These are phyloP conservation scores for Penstemon eatonii DNA, from an alignment of 257 asterid genomes.

Conservation along the genomic window DNA sequence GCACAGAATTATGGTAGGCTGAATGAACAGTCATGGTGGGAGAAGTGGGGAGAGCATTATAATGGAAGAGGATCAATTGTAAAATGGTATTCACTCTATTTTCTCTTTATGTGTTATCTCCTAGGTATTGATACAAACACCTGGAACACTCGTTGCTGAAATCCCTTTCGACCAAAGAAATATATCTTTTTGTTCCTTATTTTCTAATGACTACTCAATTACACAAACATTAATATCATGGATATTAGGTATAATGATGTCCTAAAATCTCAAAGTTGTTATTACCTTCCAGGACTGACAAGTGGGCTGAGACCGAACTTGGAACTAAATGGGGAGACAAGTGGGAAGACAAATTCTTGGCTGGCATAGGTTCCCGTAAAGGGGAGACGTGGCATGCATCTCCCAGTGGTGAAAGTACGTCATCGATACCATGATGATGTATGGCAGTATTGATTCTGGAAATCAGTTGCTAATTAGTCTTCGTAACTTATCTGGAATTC, in stretches of 20 bases:
- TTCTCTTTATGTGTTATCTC: background rate
- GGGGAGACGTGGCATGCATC: conserved; percentile 99
- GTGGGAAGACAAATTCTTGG: conserved; percentile 97
- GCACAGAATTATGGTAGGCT: conserved; percentile 94
- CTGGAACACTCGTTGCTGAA: no score
- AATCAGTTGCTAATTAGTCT: conserved; percentile 4
- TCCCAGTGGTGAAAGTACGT: conserved; percentile 72
- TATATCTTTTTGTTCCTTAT: no score
- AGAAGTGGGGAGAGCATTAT: conserved; percentile 98
- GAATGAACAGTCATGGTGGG: conserved; percentile 99
- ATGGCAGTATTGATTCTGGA: background rate
- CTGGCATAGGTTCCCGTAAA: conserved; percentile 94
- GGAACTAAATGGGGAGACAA: conserved; percentile 99
- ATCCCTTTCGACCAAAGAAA: no score
- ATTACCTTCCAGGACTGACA: conserved; percentile 78
- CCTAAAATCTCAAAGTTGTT: conserved; percentile 19
- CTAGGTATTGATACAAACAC: no score
- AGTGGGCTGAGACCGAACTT: conserved; percentile 98
- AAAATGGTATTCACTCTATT: conserved; percentile 63
- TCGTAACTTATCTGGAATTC: background rate
- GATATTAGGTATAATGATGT: background rate
- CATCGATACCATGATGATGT: background rate
- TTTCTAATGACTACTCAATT: no score
- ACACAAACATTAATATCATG: no score
- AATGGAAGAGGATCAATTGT: conserved; percentile 97